These are phyloP conservation scores for Sophora flavescens DNA, from an alignment of 306 rosid species.

Conservation along the genomic window DNA sequence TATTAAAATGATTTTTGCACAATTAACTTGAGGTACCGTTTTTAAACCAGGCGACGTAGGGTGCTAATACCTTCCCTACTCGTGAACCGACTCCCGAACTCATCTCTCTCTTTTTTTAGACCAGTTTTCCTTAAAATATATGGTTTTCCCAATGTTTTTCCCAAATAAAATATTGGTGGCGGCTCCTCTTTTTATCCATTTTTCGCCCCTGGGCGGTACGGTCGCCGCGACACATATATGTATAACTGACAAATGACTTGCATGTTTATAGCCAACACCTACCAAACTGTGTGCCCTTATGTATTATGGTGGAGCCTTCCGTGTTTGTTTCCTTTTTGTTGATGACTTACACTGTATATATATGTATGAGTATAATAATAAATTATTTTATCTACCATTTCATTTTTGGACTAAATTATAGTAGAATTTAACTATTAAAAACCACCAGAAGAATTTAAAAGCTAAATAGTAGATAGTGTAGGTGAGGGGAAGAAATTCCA, in stretches of 20 bases:
- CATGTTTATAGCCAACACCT: conserved; percentile 21
- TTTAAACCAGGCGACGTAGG: no score
- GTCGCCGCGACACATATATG: no score
- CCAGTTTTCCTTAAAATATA: no score
- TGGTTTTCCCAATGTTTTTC: no score
- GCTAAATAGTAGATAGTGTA: background rate
- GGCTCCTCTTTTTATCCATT: no score
- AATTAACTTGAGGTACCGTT: no score
- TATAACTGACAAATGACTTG: conserved; percentile 42
- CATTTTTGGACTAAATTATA: background rate
- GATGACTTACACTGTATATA: background rate
- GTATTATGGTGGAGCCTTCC: conserved; percentile 27
- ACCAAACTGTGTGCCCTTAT: conserved; percentile 31
- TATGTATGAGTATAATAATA: background rate
- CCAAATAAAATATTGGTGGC: no score
- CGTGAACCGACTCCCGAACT: no score
- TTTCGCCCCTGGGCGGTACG: no score
- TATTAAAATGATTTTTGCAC: no score
- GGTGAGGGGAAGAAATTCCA: conserved; percentile 13
- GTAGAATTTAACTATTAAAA: background rate
- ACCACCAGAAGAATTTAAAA: conserved; percentile 13
- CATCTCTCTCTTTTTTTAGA: no score
- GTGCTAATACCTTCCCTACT: no score
- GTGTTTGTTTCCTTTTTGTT: conserved; percentile 11
- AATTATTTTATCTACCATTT: background rate